Conservation (phyloP, 306 rosid genomes). For the Castanea sativa region DNA sequence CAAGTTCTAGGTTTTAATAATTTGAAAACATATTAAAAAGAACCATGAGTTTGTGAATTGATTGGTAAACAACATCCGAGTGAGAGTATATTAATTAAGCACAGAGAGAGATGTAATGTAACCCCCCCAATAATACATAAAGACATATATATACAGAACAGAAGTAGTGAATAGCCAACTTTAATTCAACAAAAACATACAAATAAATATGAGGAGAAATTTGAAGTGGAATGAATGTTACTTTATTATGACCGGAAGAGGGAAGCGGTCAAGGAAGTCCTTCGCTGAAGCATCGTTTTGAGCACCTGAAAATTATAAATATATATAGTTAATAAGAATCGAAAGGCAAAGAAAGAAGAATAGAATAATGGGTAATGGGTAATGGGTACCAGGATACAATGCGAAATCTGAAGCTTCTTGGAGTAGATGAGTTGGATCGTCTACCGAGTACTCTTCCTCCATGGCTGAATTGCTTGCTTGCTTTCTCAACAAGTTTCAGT, state of each 20-base stretch:
- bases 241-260: conserved; percentile 71
- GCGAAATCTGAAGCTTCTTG: conserved; percentile 71
- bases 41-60: too few species aligned
- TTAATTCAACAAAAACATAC: too few species aligned
- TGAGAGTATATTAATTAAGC: too few species aligned
- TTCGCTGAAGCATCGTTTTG: conserved; percentile 61
- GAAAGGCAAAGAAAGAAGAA: not conserved
- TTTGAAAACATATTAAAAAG: too few species aligned
- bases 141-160: too few species aligned
- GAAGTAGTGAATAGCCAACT: too few species aligned
- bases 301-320: conserved; percentile 41
- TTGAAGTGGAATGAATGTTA: conserved; percentile 16
- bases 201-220: not conserved
- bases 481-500: too few species aligned
- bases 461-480: conserved; percentile 7
- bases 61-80: too few species aligned
- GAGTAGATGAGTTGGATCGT: conserved; percentile 61
- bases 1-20: too few species aligned
- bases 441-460: conserved; percentile 46
- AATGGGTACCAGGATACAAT: conserved; percentile 50
- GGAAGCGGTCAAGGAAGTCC: conserved; percentile 70
- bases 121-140: too few species aligned
- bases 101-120: too few species aligned
- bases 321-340: not conserved
- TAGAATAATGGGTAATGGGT: not conserved